Evolutionary conservation across 768 basidiomycete species (phyloP), one percentile per base, ranked within the genome.

Genomic region (Tulasnella sp.): DNA sequence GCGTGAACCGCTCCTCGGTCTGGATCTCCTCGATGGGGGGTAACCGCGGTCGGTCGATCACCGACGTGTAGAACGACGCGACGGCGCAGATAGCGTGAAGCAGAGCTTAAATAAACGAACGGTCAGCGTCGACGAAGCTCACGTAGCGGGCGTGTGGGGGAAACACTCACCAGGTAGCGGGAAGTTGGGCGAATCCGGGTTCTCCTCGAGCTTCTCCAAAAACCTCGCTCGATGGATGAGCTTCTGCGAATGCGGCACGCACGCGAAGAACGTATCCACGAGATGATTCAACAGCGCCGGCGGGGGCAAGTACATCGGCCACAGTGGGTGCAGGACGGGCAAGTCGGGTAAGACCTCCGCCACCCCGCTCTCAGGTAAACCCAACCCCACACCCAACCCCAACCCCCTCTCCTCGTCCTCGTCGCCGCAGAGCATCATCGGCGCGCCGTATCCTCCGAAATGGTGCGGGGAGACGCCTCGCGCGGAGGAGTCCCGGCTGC

Each of bases 41-140:
- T 37, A 83, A 79, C 1, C 87, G 86, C 26, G 86, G 84, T 4
- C 85, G 86, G 12, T 84, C 81, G 3, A 89, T 86, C 3, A 86
- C 88, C 17, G 88, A 87, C 0, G 90, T 92, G 75, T 92, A 92
- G 26, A 89, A 80, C 72, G 90, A 88, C 17, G 90, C 89, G 40
- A 89, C 83, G 1, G 91, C 92, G 79, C 92, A 93, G 65, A 95
- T 90, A n/a, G 91, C 91, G 77, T 95, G 93, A 0, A 95, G 84
- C 42, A 94, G 80, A 9, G 89, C 84, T 6, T n/a, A 19, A 19
- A 44, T 29, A 19, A 34, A 19, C 16, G 37, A 9, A 12, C 29
- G 9, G 26, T 37, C 40, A 16, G 7, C 40, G 52, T 59, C 52
- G n/a, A n/a, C n/a, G n/a, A n/a, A 59, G 52, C 29, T 59, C 52